Evolutionary conservation across 345 rosid genomes (phyloP), one percentile per base, ranked within the genome.

Genomic region (Pseudoturritis turrita): DNA sequence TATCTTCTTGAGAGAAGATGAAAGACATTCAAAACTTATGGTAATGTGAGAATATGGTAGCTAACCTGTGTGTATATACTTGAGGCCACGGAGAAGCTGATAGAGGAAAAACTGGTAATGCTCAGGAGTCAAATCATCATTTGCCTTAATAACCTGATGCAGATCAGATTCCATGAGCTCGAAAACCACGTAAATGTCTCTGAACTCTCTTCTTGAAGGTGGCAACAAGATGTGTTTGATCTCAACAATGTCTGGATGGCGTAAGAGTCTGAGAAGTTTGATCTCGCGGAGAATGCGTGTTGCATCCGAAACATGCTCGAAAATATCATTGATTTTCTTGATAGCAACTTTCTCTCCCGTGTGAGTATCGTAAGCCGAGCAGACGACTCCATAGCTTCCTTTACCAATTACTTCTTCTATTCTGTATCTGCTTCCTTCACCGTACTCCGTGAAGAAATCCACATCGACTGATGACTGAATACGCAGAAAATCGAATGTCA

Each of bases 321-420:
- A 91, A 49, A 91, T 91, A 67, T 91, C 97, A 40, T 91, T 89
- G 78, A 91, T 91, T 75, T 91, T 91, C 84, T 91, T 91, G 33
- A 91, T 91, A 1, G 97, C 97, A 15, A 91, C 97, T 72, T 91
- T 91, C 71, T 88, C 97, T 52, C 92, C 96, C 3, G 83, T 70
- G 69, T 84, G 96, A 0, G 96, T 84, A 54, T 91, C 97, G 44
- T 81, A 87, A 22, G 97, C 96, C 13, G 96, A 91, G 82, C 96
- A 91, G 26, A 91, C 96, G 39, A 91, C 96, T 33, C 97, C 97
- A 65, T 89, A 89, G 83, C 97, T 91, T 77, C 97, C 97, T 82
- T 91, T 91, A 62, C 97, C 97, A 47, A 91, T 91, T 1, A 91
- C 97, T 82, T 91, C 97, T 79, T 91, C 97, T 69, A 91, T 91